Percentiles rank a stretch among this genome's conserved stretches.
Conservation (phyloP, 2,329 filamentous ascomycete genomes). For the Penicillium sp. region DNA sequence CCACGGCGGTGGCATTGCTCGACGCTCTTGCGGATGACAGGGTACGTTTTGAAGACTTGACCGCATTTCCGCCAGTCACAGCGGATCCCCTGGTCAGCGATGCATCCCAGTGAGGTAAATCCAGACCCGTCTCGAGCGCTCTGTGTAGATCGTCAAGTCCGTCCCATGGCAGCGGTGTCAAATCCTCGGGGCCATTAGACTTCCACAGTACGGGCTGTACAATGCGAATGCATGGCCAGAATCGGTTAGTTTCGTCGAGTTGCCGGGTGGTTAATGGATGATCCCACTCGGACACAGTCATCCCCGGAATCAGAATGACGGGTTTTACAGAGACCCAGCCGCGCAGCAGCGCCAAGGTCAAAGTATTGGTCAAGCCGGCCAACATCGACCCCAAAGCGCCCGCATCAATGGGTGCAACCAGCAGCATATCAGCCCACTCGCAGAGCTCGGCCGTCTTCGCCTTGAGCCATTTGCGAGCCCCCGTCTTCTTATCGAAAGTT, state of each 20-base stretch:
- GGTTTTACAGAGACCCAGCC: conserved; percentile 85
- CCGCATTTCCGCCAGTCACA: conserved; percentile 8
- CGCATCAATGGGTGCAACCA: conserved; percentile 79
- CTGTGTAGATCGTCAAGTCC: conserved; percentile 37
- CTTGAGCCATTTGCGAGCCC: conserved; percentile 39
- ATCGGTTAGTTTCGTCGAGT: conserved; percentile 72
- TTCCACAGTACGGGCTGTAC: conserved; percentile 79
- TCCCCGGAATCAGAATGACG: conserved; percentile 78
- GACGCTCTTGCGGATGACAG: conserved; percentile 38
- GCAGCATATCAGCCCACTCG: conserved; percentile 81
- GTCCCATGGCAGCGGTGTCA: conserved; percentile 49
- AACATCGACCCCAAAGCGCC: conserved; percentile 85
- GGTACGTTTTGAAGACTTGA: conserved; percentile 9
- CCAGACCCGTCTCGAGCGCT: conserved; percentile 32
- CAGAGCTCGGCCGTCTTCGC: conserved; percentile 59
- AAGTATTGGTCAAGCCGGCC: conserved; percentile 72
- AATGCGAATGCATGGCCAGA: conserved; percentile 83
- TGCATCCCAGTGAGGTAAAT: conserved; percentile 19
- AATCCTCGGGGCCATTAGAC: conserved; percentile 57
- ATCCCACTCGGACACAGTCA: conserved; percentile 86
- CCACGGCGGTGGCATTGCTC: conserved; percentile 32
- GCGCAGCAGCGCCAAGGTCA: conserved; percentile 73
- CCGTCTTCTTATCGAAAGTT: conserved; percentile 38
- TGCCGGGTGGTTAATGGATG: conserved; percentile 86
- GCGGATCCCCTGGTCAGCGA: conserved; percentile 11